Evolutionary conservation across 139 green algal genomes (phyloP), one percentile per base, ranked within the genome.

Genomic region (Chlorella vulgaris): DNA sequence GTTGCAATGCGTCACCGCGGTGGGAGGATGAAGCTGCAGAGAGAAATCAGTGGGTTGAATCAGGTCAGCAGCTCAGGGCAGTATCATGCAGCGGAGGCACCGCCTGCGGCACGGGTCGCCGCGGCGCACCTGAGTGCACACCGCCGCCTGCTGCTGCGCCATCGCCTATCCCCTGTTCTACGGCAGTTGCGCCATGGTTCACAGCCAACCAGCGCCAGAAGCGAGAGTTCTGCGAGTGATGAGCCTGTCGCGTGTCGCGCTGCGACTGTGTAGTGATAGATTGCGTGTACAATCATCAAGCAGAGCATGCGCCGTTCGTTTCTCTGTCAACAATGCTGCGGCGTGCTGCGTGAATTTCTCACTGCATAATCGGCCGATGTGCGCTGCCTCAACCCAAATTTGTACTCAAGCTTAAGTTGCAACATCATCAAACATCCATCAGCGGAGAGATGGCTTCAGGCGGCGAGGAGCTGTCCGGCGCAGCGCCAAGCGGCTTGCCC

Each of bases 11-110:
- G 86, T 93, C 22, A 96, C 87, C 0, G 84, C 90, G 19, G 91
- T 92, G 21, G 93, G 91, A 5, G 86, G 85, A 70, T 95, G 90
- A 38, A 92, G 74, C 93, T 96, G 76, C 77, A 43, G 6, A 38
- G 38, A 13, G 18, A 7, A 4, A 7, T 15, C 0, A 7, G 13
- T 36, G 28, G 31, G 1, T n/a, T 3, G 15, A 63, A 0, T n/a
- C 53, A 22, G 18, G 4, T 7, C 31, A 33, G 33, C 18, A 2
- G 35, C 22, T 1, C 18, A 50, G 18, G 4, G 47, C 31, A 55
- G 38, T 2, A 55, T 7, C 21, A 62, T n/a, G n/a, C 15, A 28
- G 40, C 6, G 4, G 21, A 22, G 21, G 40, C 7, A 4, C 6
- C 15, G 38, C 4, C 7, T 40, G 69, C 1, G 31, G 61, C 31